Percentiles rank a stretch among this genome's conserved stretches.
These are phyloP conservation scores for Hypoxylon trugodes DNA, from an alignment of 495 filamentous ascomycete genomes.

Conservation along the genomic window DNA sequence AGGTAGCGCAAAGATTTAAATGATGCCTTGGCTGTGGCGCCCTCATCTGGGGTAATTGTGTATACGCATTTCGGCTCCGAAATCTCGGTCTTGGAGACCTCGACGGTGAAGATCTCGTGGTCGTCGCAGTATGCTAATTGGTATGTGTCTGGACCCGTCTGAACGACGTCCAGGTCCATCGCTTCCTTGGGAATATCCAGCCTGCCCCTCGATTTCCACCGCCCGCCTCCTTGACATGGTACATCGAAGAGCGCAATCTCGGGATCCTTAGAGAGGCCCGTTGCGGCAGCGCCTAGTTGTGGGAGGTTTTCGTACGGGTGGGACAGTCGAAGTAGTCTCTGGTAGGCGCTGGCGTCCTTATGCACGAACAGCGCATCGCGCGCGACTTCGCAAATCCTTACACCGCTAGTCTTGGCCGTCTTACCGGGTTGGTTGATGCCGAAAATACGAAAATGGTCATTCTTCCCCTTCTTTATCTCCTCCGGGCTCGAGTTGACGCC, in stretches of 20 bases:
- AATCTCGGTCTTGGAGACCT: conserved; percentile 58
- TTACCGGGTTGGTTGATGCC: conserved; percentile 61
- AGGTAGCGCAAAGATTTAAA: conserved; percentile 81
- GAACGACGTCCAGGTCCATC: conserved; percentile 80
- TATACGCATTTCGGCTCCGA: conserved; percentile 68
- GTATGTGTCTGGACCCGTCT: conserved; percentile 66
- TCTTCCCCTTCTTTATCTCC: conserved; percentile 77
- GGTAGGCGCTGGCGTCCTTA: conserved; percentile 74
- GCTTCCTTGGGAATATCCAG: conserved; percentile 77
- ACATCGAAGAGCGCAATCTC: conserved; percentile 85
- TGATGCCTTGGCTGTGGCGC: conserved; percentile 59
- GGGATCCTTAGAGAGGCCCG: conserved; percentile 71
- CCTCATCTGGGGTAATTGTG: conserved; percentile 63
- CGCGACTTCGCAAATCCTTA: conserved; percentile 63
- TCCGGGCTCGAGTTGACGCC: conserved; percentile 85
- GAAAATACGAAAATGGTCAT: conserved; percentile 89
- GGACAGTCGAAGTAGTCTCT: conserved; percentile 78
- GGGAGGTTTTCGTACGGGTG: conserved; percentile 61
- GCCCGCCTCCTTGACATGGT: conserved; percentile 59
- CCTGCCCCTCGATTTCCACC: conserved; percentile 70
- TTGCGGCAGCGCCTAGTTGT: conserved; percentile 76
- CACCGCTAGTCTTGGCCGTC: conserved; percentile 49
- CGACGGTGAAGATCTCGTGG: conserved; percentile 70
- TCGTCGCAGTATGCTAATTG: conserved; percentile 83
- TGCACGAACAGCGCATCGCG: conserved; percentile 71